Evolutionary conservation across 495 filamentous ascomycete species (phyloP).

Genomic region (Neurospora sp.): DNA sequence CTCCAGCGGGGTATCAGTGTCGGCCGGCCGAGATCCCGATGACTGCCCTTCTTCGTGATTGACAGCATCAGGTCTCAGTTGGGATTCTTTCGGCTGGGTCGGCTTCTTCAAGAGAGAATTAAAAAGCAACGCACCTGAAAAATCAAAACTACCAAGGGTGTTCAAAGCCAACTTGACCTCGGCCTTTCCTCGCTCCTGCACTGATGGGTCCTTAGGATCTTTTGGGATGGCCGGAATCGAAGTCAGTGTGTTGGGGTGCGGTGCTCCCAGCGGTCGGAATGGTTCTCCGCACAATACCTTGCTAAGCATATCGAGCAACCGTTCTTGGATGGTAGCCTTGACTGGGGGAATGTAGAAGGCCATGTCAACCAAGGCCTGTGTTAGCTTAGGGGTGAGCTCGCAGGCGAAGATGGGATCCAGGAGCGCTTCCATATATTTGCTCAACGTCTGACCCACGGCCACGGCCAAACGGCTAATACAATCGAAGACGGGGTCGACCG

Average conservation of each 20-base stretch:
- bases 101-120: neutral
- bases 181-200: slow-evolving; percentile 63
- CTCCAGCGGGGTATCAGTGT: neutral
- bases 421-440: slow-evolving; percentile 93
- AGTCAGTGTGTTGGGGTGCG: slow-evolving; percentile 50
- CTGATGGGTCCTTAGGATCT: slow-evolving; percentile 69
- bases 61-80: neutral
- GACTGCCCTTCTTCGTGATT: neutral
- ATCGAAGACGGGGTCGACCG: slow-evolving; percentile 87
- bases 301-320: slow-evolving; percentile 88
- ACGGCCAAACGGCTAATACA: slow-evolving; percentile 95
- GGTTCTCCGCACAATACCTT: slow-evolving; percentile 84
- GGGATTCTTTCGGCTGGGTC: neutral
- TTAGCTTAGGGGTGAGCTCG: slow-evolving; percentile 82
- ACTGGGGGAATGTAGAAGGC: slow-evolving; percentile 96
- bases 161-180: slow-evolving; percentile 89
- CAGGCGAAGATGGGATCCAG: slow-evolving; percentile 96
- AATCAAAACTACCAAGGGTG: slow-evolving; percentile 94
- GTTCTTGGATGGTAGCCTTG: slow-evolving; percentile 84
- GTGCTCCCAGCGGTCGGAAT: slow-evolving; percentile 85
- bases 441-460: slow-evolving; percentile 90
- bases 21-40: neutral
- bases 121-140: slow-evolving; percentile 46
- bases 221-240: slow-evolving; percentile 73
- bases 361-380: slow-evolving; percentile 93